phyloP scores from a whole-genome alignment of 257 asterid species.

The Solanum chilense region DNA sequence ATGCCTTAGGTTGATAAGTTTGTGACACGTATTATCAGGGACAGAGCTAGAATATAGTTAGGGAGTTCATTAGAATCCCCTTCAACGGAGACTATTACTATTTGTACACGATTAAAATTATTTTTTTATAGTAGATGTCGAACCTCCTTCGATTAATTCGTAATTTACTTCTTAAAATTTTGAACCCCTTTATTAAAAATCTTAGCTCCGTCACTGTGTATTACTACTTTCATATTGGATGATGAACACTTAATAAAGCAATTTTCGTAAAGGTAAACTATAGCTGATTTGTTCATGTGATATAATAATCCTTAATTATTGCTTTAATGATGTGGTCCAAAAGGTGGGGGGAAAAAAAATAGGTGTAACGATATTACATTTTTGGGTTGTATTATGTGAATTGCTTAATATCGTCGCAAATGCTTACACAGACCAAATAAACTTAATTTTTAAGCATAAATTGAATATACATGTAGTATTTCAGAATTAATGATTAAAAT shows the following conservation, averaged over 20 bases:
- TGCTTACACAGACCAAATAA: background rate
- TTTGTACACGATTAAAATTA: no score
- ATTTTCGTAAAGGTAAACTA: background rate
- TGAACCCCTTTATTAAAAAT: accelerated
- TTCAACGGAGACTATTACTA: accelerated
- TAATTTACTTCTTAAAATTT: no score
- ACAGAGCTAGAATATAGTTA: no score
- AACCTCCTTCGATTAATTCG: accelerated
- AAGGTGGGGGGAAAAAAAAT: background rate
- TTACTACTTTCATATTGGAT: no score
- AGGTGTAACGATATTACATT: background rate
- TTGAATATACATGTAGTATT: no score
- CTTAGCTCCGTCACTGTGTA: accelerated
- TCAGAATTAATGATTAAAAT: accelerated
- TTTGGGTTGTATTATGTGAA: background rate
- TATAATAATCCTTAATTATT: background rate
- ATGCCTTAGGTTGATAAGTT: background rate
- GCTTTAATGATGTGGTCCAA: background rate
- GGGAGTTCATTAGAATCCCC: accelerated
- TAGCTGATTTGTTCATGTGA: background rate
- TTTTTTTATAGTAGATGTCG: accelerated
- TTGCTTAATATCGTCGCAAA: background rate
- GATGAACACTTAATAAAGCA: background rate
- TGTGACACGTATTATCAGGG: no score
- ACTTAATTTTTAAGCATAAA: background rate